Evolutionary conservation across 2,329 filamentous ascomycete species (phyloP).

Genomic region (Diaporthe destruens): DNA sequence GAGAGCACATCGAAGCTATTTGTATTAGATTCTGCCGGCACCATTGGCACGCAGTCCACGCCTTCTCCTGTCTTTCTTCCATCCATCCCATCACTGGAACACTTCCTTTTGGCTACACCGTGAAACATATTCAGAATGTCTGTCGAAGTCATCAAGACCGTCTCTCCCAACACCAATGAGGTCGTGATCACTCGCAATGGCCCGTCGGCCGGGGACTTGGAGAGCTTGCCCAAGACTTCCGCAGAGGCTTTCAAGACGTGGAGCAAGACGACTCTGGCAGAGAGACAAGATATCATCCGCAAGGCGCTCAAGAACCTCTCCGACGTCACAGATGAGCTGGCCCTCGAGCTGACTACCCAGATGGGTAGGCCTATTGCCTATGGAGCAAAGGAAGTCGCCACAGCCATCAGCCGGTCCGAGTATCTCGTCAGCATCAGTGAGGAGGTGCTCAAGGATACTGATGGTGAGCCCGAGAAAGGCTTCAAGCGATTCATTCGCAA

Average conservation of each 20-base stretch:
- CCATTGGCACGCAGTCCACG: neutral
- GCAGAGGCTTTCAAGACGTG: constrained; percentile 82
- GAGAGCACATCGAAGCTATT: constrained; percentile 19
- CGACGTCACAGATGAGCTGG: constrained; percentile 82
- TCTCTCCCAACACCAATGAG: constrained; percentile 91
- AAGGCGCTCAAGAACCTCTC: constrained; percentile 80
- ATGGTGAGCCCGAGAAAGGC: constrained; percentile 85
- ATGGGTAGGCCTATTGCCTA: constrained; percentile 96
- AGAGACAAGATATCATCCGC: constrained; percentile 84
- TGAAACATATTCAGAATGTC: constrained; percentile 62
- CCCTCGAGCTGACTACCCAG: constrained; percentile 88
- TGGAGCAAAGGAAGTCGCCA: constrained; percentile 84
- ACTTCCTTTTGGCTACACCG: neutral
- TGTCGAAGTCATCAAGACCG: constrained; percentile 77
- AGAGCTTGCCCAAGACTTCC: constrained; percentile 77
- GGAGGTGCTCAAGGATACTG: constrained; percentile 82
- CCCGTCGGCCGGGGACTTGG: constrained; percentile 76
- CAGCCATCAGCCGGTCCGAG: constrained; percentile 86
- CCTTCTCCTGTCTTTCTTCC: constrained; percentile 1
- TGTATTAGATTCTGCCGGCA: constrained; percentile 3
- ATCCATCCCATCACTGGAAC: neutral
- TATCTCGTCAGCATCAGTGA: constrained; percentile 88
- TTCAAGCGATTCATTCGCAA: constrained; percentile 94
- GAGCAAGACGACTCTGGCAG: constrained; percentile 78
- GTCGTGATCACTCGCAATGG: constrained; percentile 84